phyloP scores from a whole-genome alignment of 2,329 filamentous ascomycete genomes.

The Hymenoscyphus scutula region DNA sequence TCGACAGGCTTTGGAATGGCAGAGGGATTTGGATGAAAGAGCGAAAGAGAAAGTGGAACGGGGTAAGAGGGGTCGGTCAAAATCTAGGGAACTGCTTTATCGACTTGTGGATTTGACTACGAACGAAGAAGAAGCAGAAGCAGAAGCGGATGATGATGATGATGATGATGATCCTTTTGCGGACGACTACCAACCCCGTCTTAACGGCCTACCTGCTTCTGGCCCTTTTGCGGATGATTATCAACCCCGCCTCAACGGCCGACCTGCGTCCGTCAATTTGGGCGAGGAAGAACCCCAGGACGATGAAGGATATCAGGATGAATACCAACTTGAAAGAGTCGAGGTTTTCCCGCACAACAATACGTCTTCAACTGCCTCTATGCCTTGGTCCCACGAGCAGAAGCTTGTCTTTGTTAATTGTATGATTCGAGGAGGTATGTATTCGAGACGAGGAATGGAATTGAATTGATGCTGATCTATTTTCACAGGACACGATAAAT shows the following conservation, averaged over 20 bases:
- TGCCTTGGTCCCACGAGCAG: neutral
- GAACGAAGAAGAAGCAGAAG: constrained; percentile 1
- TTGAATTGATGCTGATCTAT: constrained; percentile 10
- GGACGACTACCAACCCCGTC: too few species aligned
- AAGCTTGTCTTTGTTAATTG: constrained; percentile 20
- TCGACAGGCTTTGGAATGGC: neutral
- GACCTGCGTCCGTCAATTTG: neutral
- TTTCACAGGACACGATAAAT: constrained; percentile 22
- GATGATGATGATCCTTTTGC: too few species aligned
- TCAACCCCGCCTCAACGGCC: constrained; percentile 2
- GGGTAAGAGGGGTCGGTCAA: neutral
- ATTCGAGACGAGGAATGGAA: neutral
- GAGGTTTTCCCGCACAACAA: constrained; percentile 24
- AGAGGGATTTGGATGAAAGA: neutral
- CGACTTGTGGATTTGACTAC: neutral
- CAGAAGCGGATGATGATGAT: too few species aligned
- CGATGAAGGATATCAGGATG: neutral
- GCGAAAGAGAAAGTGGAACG: neutral
- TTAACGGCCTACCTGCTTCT: too few species aligned
- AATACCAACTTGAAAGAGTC: constrained; percentile 2
- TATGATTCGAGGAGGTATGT: constrained; percentile 18
- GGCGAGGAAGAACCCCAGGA: neutral
- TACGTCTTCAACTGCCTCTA: neutral
- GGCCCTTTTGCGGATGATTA: constrained; percentile 17
- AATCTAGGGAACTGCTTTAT: neutral